Conservation (phyloP, 176 grass and related monocot species). For the Phragmites australis region DNA sequence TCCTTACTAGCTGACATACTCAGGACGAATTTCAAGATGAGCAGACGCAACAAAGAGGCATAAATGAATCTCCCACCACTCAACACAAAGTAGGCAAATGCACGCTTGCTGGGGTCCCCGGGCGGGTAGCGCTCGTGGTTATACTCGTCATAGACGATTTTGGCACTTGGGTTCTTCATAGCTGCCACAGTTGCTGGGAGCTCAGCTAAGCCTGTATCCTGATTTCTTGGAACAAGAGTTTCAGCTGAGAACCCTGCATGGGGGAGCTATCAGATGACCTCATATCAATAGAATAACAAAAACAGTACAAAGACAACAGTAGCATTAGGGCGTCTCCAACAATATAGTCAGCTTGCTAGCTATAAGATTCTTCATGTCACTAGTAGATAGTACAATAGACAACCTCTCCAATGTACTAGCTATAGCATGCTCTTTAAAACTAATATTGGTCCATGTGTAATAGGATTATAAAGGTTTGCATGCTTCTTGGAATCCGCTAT, state of each 20-base stretch:
- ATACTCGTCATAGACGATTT: conserved; percentile 70
- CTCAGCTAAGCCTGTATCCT: conserved; percentile 54
- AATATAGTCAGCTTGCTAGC: too few species aligned
- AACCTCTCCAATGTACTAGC: too few species aligned
- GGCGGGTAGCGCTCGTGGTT: conserved; percentile 80
- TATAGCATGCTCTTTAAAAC: too few species aligned
- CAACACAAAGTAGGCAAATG: conserved; percentile 93
- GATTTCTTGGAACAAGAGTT: conserved; percentile 67
- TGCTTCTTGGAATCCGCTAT: too few species aligned
- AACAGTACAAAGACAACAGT: background rate
- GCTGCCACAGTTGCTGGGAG: conserved; percentile 65
- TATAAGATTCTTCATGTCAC: too few species aligned
- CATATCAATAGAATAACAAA: conserved; percentile 11
- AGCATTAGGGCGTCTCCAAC: too few species aligned
- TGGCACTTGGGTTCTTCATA: conserved; percentile 70
- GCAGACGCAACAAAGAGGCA: conserved; percentile 72
- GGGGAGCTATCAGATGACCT: background rate
- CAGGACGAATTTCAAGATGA: conserved; percentile 80
- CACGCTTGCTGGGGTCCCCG: conserved; percentile 80
- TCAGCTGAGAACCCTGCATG: conserved; percentile 72
- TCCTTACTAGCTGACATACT: conserved; percentile 97
- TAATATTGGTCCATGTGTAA: too few species aligned
- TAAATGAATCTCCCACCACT: conserved; percentile 88
- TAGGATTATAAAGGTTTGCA: too few species aligned
- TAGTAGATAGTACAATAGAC: too few species aligned